Conservation (phyloP, 108 stramenopile genomes). For the Mediolabrus comicus region DNA sequence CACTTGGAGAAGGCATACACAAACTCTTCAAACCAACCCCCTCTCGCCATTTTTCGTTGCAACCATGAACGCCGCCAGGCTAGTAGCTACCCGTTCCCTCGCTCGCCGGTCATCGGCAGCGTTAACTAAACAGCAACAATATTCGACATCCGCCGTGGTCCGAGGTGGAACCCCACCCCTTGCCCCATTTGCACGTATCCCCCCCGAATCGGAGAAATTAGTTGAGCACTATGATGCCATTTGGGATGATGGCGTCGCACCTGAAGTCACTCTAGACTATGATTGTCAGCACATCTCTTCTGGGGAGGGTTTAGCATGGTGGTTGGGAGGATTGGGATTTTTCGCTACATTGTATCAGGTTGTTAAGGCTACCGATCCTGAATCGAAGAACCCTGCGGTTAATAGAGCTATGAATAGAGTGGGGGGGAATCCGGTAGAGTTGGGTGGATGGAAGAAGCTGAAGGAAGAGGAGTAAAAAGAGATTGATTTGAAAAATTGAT, state of each 20-base stretch:
- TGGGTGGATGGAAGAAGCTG: slow-evolving; percentile 35
- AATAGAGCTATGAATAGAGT: slow-evolving; percentile 39
- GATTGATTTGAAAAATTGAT: neutral
- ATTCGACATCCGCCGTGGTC: slow-evolving; percentile 45
- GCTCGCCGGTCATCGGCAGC: slow-evolving; percentile 58
- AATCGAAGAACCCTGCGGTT: slow-evolving; percentile 62
- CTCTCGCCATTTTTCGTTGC: neutral
- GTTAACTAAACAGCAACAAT: slow-evolving; percentile 35
- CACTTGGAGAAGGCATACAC: too few species aligned
- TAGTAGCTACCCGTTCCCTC: slow-evolving; percentile 39
- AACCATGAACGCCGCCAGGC: slow-evolving; percentile 28
- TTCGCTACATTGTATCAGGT: slow-evolving; percentile 68
- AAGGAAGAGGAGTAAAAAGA: neutral
- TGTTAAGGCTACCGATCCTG: slow-evolving; percentile 65
- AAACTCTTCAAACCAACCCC: too few species aligned
- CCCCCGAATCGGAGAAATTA: slow-evolving; percentile 77
- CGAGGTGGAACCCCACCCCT: slow-evolving; percentile 65
- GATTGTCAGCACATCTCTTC: slow-evolving; percentile 90
- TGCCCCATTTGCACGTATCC: slow-evolving; percentile 79
- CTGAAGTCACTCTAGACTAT: slow-evolving; percentile 93
- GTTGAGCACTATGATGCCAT: slow-evolving; percentile 91
- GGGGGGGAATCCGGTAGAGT: slow-evolving; percentile 24
- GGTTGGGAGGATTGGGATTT: slow-evolving; percentile 79
- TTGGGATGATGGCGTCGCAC: slow-evolving; percentile 97
- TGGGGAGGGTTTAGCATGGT: slow-evolving; percentile 71